Percentiles rank a stretch among this genome's conserved stretches.
Conservation (phyloP, 2,329 filamentous ascomycete genomes). For the Aspergillus ustus region DNA sequence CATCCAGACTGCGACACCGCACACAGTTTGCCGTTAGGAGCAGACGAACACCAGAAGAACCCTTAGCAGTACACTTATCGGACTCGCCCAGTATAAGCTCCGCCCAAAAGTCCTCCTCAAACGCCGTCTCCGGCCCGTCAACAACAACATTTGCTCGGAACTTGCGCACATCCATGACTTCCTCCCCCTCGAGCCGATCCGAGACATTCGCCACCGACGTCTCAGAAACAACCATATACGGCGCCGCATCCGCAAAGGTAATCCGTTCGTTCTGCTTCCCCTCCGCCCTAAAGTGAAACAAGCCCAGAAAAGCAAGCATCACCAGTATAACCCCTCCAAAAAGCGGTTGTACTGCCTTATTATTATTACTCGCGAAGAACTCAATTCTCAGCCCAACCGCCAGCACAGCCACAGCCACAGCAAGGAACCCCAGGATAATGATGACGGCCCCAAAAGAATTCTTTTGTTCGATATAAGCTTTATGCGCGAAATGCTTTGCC, state of each 20-base stretch:
- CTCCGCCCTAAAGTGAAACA: background rate
- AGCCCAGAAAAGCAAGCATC: background rate
- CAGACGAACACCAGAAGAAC: conserved; percentile 41
- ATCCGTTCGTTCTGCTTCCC: conserved; percentile 30
- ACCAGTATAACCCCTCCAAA: background rate
- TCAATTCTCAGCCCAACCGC: background rate
- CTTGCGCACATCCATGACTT: conserved; percentile 66
- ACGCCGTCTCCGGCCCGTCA: conserved; percentile 60
- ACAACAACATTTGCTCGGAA: conserved; percentile 77
- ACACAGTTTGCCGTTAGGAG: conserved; percentile 71
- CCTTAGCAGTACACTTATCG: background rate
- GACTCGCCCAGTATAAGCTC: conserved; percentile 56
- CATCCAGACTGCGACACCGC: conserved; percentile 71
- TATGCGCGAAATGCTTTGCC: conserved; percentile 34
- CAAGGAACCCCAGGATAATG: background rate
- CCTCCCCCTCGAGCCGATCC: conserved; percentile 54
- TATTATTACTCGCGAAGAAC: background rate
- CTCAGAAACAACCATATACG: conserved; percentile 73
- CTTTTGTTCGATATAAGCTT: background rate
- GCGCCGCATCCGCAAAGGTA: conserved; percentile 45
- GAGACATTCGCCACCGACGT: conserved; percentile 72
- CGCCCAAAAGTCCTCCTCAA: conserved; percentile 75
- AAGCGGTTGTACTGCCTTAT: background rate
- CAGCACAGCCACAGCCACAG: background rate
- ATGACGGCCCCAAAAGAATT: background rate